These are phyloP conservation scores for Parsonsia alboflavescens DNA, from an alignment of 257 asterid genomes.

Conservation along the genomic window DNA sequence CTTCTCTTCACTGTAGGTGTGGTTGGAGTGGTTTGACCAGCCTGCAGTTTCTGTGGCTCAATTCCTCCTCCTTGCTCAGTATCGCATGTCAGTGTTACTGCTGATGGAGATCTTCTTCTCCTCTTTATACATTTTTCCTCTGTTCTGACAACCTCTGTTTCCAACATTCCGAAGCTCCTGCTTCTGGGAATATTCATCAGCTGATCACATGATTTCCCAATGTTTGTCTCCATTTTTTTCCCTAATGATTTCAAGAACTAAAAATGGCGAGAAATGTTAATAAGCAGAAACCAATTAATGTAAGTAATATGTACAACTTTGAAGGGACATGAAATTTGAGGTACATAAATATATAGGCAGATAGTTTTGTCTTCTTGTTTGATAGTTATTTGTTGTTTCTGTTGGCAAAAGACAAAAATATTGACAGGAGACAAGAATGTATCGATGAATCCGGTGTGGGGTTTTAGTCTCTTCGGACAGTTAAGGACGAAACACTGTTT, in stretches of 20 bases:
- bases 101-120: conserved; percentile 44
- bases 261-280: no score
- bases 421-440: background rate
- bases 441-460: conserved; percentile 17
- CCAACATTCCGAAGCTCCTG: conserved; percentile 25
- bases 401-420: background rate
- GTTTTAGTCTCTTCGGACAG: conserved; percentile 6
- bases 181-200: conserved; percentile 26
- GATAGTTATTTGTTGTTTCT: background rate
- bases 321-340: conserved; percentile 1
- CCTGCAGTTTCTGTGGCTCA: conserved; percentile 24
- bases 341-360: conserved; percentile 17
- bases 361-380: background rate
- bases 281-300: background rate
- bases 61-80: conserved; percentile 4
- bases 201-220: conserved; percentile 29
- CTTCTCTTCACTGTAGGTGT: conserved; percentile 49
- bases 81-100: conserved; percentile 5
- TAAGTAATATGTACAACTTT: background rate
- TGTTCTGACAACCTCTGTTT: conserved; percentile 12
- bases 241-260: no score
- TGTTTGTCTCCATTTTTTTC: conserved; percentile 28
- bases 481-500: background rate
- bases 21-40: conserved; percentile 24
- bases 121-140: conserved; percentile 44